These are phyloP conservation scores for Saccharomyces hybrid DNA, from an alignment of 1,139 yeast species.

Conservation along the genomic window DNA sequence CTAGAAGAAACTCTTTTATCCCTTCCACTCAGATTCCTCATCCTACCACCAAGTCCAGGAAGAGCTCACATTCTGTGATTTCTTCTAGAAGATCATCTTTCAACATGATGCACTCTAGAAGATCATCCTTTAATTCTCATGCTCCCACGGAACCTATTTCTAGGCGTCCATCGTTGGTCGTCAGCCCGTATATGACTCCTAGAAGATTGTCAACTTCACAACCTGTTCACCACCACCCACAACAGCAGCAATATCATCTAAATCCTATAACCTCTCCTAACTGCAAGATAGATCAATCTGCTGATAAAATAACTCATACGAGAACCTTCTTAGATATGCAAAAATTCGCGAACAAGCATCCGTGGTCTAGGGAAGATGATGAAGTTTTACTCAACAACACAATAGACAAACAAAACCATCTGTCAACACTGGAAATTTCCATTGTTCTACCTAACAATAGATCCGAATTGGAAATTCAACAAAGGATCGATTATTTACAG, in stretches of 20 bases:
- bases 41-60: constrained; percentile 25
- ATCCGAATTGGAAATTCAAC: constrained; percentile 65
- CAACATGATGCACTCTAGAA: constrained; percentile 23
- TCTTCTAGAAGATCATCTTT: constrained; percentile 29
- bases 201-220: constrained; percentile 9
- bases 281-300: neutral
- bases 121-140: constrained; percentile 17
- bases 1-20: constrained; percentile 29
- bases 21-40: constrained; percentile 5
- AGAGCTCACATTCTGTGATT: constrained; percentile 27
- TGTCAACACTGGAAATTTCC: constrained; percentile 66
- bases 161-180: neutral
- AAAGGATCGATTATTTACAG: constrained; percentile 50
- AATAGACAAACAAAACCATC: constrained; percentile 38
- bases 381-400: constrained; percentile 52
- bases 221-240: neutral
- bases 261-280: neutral
- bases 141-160: neutral
- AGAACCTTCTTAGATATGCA: constrained; percentile 3
- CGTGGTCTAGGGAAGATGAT: constrained; percentile 45
- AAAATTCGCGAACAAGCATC: neutral
- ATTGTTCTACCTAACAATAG: constrained; percentile 58
- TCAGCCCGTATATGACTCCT: constrained; percentile 6
- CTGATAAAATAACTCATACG: neutral
- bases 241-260: neutral